Evolutionary conservation across 768 basidiomycete species (phyloP), one percentile per base, ranked within the genome.

Genomic region (Tylopilus vinaceipallidus): DNA sequence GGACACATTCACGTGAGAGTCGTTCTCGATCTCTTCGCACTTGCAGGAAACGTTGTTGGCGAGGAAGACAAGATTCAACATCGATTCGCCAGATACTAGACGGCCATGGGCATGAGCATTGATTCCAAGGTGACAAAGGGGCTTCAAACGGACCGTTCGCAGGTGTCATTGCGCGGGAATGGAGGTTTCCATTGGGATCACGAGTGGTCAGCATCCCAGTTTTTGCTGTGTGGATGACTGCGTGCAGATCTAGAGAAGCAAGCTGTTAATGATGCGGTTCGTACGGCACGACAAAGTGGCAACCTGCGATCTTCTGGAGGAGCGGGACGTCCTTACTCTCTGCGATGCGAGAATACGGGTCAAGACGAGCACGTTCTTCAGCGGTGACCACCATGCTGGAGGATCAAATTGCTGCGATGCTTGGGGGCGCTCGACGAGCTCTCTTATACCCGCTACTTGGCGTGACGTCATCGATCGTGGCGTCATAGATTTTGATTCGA

Each of bases 161-260:
- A 17, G 86, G 86, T 14, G 78, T 75, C 92, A 95, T 94, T 22
- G 85, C 84, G 48, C 91, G 79, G 8, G 89, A 82, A 66, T 94
- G 91, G 19, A 95, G 67, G 36, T 78, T 71, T 1, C 89, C 90
- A 47, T 80, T 73, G 13, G 75, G 61, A 16, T 82, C 76, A 32
- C 86, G 83, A 13, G 88, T 90, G 10, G 88, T 87, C 17, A 94
- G 70, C 84, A 93, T 90, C 45, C 84, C 87, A 0, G 79, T 82
- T 58, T 80, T 75, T 9, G 83, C 82, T 1, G 73, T 69, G 49
- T 82, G 78, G 47, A 91, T 64, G 49, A 93, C 80, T 22, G 73
- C 71, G 53, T 85, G 82, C 26, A 91, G 76, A 45, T 76, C 86
- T 86, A 43, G 30, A 11, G 24, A 16, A 20, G 2, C 1, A n/a